Evolutionary conservation across 2,329 filamentous ascomycete genomes (phyloP), one percentile per base, ranked within the genome.

Genomic region (Diaporthe australafricana): DNA sequence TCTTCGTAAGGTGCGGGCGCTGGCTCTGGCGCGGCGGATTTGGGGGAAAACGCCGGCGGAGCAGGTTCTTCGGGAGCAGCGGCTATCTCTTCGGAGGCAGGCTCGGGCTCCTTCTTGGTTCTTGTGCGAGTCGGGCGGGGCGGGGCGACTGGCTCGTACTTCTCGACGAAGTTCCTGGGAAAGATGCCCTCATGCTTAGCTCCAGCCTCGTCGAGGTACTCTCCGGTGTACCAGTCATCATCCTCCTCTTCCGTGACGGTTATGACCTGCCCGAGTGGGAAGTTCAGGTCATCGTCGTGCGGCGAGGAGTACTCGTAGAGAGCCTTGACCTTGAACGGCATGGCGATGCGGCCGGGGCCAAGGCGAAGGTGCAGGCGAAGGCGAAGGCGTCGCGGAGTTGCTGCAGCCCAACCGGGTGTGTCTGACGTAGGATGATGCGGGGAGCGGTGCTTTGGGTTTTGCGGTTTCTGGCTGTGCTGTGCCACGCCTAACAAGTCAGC

Each of bases 141-240:
- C 73, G 96, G 96, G 75, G 96, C 93, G 70, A 91, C 93, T 47
- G 96, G 96, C 81, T 98, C 96, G 83, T 94, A 97, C 84, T 92
- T 94, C 83, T 99, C 96, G 79, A 99, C 96, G 80, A 99, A 99
- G 84, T 98, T 99, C 81, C 93, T 92, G 66, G 95, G 96, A 82
- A 98, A 98, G 77, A 98, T 93, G 76, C 96, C 96, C 79, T 95
- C 91, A 80, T 91, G 89, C 82, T 92, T 94, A 74, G 82, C 84
- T 70, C 96, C 96, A 67, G 87, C 83, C 73, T 91, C 90, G 82
- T 97, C 94, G 75, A 91, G 85, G 81, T 98, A 98, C 82, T 96
- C 93, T 76, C 96, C 96, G 75, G 89, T 90, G 81, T 96, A 97
- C 96, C 95, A 98, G 81, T 98, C 97, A 75, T 88, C 91, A 80